phyloP scores from a whole-genome alignment of 495 filamentous ascomycete species.

The Hamigera avellanea region DNA sequence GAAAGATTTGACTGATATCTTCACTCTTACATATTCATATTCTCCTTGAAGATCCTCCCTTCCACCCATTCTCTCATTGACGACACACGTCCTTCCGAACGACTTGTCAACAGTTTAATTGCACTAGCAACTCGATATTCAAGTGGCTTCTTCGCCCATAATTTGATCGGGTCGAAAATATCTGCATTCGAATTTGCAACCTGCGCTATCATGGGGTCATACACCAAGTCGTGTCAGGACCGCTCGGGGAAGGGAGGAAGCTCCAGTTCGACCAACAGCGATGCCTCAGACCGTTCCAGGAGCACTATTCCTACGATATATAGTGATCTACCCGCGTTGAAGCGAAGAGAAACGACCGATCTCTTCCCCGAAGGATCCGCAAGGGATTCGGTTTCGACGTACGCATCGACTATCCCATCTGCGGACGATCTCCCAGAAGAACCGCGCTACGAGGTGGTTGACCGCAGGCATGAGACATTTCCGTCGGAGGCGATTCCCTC shows the following conservation, averaged over 20 bases:
- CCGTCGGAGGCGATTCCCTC: constrained; percentile 57
- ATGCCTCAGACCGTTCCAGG: constrained; percentile 51
- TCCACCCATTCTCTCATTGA: too few relatives aligned
- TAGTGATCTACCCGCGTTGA: constrained; percentile 42
- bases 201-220: constrained; percentile 20
- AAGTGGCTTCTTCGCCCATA: too few relatives aligned
- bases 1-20: too few relatives aligned
- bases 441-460: constrained; percentile 46
- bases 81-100: too few relatives aligned
- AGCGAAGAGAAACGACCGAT: constrained; percentile 21
- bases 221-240: constrained; percentile 19
- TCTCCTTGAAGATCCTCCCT: too few relatives aligned
- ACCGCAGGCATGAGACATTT: constrained; percentile 47
- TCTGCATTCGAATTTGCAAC: too few relatives aligned
- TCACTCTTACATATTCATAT: too few relatives aligned
- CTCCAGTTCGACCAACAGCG: constrained; percentile 48
- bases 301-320: constrained; percentile 59
- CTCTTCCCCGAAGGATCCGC: constrained; percentile 36
- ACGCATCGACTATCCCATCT: constrained; percentile 62
- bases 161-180: too few relatives aligned
- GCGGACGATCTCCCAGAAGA: constrained; percentile 49
- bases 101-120: too few relatives aligned
- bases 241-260: constrained; percentile 27
- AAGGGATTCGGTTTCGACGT: constrained; percentile 64
- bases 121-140: too few relatives aligned